These are phyloP conservation scores for Pseudocercospora pini-densiflorae DNA, from an alignment of 2,329 filamentous ascomycete genomes.

Conservation along the genomic window DNA sequence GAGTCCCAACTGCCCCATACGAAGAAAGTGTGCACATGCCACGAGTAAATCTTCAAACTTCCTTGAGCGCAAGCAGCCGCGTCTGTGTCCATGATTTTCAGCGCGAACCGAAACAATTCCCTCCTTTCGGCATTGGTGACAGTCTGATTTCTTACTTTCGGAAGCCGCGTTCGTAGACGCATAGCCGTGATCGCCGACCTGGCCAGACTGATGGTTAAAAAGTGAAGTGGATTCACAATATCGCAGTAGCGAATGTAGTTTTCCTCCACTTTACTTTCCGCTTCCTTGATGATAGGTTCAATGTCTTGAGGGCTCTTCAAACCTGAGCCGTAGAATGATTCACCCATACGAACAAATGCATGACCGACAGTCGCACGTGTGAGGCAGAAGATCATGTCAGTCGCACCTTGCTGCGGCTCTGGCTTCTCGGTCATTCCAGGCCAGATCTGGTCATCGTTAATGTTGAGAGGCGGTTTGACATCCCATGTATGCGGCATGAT, in stretches of 20 bases:
- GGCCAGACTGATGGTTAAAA: conserved; percentile 49
- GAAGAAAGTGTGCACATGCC: conserved; percentile 56
- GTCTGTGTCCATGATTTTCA: conserved; percentile 48
- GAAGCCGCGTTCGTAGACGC: conserved; percentile 51
- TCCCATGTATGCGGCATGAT: conserved; percentile 29
- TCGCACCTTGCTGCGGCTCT: conserved; percentile 53
- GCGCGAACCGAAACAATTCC: conserved; percentile 45
- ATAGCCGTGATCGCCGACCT: conserved; percentile 49
- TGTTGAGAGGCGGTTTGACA: conserved; percentile 34
- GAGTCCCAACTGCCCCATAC: conserved; percentile 42
- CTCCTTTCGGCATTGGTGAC: conserved; percentile 39
- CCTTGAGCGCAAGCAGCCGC: conserved; percentile 45
- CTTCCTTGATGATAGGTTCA: conserved; percentile 39
- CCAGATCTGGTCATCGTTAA: conserved; percentile 38
- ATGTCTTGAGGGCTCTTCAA: conserved; percentile 20
- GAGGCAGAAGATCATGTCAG: conserved; percentile 55
- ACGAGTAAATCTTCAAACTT: conserved; percentile 52
- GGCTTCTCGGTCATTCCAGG: conserved; percentile 54
- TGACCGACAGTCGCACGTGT: conserved; percentile 45
- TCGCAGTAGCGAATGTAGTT: conserved; percentile 51
- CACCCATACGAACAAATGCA: conserved; percentile 32
- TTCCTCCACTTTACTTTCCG: conserved; percentile 47
- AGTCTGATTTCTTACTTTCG: conserved; percentile 40
- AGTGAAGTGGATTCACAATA: conserved; percentile 46
- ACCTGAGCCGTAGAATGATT: conserved; percentile 7